These are phyloP conservation scores for Diplodia mutila DNA, from an alignment of 2,329 filamentous ascomycete species.

Conservation along the genomic window DNA sequence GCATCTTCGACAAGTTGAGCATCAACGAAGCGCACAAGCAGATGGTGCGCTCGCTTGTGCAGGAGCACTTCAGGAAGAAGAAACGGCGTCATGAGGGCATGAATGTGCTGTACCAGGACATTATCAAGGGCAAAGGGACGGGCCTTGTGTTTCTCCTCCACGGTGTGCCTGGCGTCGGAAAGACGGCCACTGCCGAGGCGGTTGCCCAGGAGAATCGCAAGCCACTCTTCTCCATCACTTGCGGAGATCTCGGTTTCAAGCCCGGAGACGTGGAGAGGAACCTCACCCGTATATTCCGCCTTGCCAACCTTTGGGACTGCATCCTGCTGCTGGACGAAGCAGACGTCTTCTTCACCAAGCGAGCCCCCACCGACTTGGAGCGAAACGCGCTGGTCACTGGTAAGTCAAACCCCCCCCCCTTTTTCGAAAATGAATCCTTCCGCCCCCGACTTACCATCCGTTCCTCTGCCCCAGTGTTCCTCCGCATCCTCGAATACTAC, in stretches of 20 bases:
- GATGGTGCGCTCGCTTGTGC: no score
- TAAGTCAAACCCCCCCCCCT: neutral
- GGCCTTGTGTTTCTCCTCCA: neutral
- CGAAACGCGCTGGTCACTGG: slow-evolving; percentile 16
- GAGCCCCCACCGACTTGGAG: slow-evolving; percentile 3
- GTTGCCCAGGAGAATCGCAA: neutral
- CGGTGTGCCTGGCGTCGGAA: neutral
- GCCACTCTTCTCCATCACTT: neutral
- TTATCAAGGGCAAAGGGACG: neutral
- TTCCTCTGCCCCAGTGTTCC: slow-evolving; percentile 24
- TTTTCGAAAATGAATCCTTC: neutral
- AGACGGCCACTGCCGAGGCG: neutral
- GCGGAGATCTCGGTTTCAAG: slow-evolving; percentile 26
- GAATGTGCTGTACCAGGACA: neutral
- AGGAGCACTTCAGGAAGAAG: neutral
- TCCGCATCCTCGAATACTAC: slow-evolving; percentile 22
- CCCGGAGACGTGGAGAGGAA: slow-evolving; percentile 25
- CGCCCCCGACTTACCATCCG: neutral
- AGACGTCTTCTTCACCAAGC: slow-evolving; percentile 37
- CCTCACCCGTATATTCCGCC: slow-evolving; percentile 25
- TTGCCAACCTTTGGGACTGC: slow-evolving; percentile 36
- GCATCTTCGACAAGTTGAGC: no score
- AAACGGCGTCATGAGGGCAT: neutral
- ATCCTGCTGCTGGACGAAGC: no score
- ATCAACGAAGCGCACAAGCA: no score